A percentile compares a stretch with the other conserved stretches of the same genome.
Evolutionary conservation across 2,329 filamentous ascomycete species (phyloP).

Genomic region (Malbranchea cinnamomea): DNA sequence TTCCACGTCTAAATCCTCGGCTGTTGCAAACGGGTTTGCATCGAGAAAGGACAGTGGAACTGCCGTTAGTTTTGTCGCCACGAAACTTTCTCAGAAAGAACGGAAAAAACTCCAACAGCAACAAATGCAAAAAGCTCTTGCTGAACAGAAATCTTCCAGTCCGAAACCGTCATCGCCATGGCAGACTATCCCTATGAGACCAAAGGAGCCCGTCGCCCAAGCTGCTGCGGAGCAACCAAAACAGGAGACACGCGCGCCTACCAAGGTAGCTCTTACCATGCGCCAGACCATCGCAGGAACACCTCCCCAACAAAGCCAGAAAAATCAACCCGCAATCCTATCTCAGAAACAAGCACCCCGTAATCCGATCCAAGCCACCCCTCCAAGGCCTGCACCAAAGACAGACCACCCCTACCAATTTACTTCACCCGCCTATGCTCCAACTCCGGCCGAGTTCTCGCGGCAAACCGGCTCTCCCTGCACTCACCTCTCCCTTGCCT

Average conservation of each 20-base stretch:
- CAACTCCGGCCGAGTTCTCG: conserved; percentile 36
- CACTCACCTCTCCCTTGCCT: conserved; percentile 60
- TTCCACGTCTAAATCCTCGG: conserved; percentile 35
- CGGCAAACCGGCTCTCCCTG: conserved; percentile 37
- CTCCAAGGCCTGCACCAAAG: conserved; percentile 33
- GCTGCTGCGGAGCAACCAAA: conserved; percentile 3
- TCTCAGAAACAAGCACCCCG: background rate
- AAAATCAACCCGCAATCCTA: background rate
- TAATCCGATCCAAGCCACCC: conserved; percentile 17
- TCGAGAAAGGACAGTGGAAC: too few relatives aligned
- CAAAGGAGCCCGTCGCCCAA: conserved; percentile 9
- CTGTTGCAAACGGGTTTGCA: conserved; percentile 37
- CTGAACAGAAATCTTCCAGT: conserved; percentile 20
- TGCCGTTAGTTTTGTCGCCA: too few relatives aligned
- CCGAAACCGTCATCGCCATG: conserved; percentile 40
- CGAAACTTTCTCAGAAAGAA: conserved; percentile 80
- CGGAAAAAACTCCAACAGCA: conserved; percentile 68
- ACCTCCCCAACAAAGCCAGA: conserved; percentile 11
- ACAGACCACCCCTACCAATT: conserved; percentile 12
- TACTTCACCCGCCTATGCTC: conserved; percentile 19
- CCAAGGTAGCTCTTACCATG: conserved; percentile 42
- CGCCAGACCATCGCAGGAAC: conserved; percentile 44
- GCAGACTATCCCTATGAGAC: conserved; percentile 40
- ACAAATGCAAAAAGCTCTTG: conserved; percentile 34
- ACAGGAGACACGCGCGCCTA: conserved; percentile 11